Evolutionary conservation across 2,329 filamentous ascomycete species (phyloP).

Genomic region (Pseudogymnoascus sp.): DNA sequence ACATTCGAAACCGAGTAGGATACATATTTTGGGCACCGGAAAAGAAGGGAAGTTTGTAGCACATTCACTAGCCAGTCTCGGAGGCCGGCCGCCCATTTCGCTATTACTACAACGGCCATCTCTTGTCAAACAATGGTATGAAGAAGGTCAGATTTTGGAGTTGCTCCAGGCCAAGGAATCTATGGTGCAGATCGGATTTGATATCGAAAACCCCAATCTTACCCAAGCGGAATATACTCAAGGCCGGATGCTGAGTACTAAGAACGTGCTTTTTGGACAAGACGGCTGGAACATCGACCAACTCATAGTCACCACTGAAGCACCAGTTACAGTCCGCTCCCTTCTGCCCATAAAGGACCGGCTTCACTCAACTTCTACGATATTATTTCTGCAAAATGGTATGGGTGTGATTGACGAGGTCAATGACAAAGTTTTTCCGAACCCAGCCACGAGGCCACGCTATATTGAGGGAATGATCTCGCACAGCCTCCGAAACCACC

Average conservation of each 20-base stretch:
- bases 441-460: conserved; percentile 57
- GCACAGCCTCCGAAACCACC: conserved; percentile 35
- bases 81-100: conserved; percentile 54
- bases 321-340: conserved; percentile 48
- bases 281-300: conserved; percentile 49
- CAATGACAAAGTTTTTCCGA: conserved; percentile 61
- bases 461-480: conserved; percentile 50
- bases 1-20: conserved; percentile 27
- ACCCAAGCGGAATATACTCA: conserved; percentile 21
- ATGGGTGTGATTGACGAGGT: conserved; percentile 78
- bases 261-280: conserved; percentile 29
- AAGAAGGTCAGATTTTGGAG: conserved; percentile 37
- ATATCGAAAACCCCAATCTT: conserved; percentile 20
- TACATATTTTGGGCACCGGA: conserved; percentile 59
- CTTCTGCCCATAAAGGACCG: conserved; percentile 56
- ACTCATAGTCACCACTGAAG: conserved; percentile 62
- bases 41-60: conserved; percentile 59
- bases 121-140: conserved; percentile 39
- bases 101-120: conserved; percentile 50
- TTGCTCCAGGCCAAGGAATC: conserved; percentile 38
- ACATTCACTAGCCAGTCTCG: conserved; percentile 52
- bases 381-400: conserved; percentile 73
- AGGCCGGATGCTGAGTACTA: conserved; percentile 12
- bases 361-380: conserved; percentile 59
- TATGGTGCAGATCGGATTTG: conserved; percentile 28